Conservation (phyloP, 768 basidiomycete species). For the Lactarius psammicola region DNA sequence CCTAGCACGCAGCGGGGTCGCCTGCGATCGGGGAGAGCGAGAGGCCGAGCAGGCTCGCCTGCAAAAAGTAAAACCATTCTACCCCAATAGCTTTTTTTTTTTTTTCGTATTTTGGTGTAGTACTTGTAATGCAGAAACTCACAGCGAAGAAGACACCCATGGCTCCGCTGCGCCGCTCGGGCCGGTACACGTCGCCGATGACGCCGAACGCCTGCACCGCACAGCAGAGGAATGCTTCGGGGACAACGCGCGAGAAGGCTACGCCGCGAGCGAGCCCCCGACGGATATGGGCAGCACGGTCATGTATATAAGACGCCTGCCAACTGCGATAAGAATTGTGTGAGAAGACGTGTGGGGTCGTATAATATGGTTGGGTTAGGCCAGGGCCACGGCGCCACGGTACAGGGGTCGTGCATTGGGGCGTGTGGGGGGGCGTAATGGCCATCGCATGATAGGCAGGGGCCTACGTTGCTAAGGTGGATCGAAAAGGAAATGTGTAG, state of each 20-base stretch:
- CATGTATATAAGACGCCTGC: constrained; percentile 60
- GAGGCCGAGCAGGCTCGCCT: constrained; percentile 58
- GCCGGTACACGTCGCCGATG: constrained; percentile 63
- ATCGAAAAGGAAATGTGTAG: not conserved
- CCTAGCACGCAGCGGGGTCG: constrained; percentile 56
- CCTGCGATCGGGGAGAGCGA: constrained; percentile 60
- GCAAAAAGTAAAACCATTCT: constrained; percentile 28
- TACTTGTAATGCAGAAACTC: constrained; percentile 12
- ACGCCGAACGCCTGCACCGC: constrained; percentile 65
- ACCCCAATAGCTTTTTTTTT: constrained; percentile 43
- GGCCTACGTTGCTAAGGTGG: not conserved
- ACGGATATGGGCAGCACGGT: constrained; percentile 56
- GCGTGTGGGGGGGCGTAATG: too few relatives aligned
- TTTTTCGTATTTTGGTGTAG: not conserved
- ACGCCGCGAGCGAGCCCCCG: too few relatives aligned
- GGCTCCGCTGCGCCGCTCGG: constrained; percentile 60
- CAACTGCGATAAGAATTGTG: constrained; percentile 45
- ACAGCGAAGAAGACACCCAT: constrained; percentile 61
- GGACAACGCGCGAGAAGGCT: too few relatives aligned
- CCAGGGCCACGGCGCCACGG: too few relatives aligned
- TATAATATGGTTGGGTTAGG: too few relatives aligned
- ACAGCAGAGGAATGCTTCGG: too few relatives aligned
- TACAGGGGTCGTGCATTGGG: too few relatives aligned
- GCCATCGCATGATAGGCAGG: too few relatives aligned
- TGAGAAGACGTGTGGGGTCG: not conserved